Percentiles rank a stretch among this genome's conserved stretches.
phyloP scores from a whole-genome alignment of 2,329 filamentous ascomycete genomes.

The Helotiales sp. region DNA sequence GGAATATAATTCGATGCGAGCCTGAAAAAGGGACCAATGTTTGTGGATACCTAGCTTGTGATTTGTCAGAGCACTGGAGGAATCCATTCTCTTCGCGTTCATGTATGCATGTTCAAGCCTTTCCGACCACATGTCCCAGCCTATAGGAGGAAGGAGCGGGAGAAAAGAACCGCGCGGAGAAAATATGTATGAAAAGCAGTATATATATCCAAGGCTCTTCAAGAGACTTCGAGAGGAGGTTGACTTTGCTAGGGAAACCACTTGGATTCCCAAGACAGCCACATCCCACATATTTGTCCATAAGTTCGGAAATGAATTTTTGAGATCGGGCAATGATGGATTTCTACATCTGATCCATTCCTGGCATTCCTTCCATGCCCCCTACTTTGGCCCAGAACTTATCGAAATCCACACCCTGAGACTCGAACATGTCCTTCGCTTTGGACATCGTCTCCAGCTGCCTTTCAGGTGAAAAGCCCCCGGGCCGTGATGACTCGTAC shows the following conservation, averaged over 20 bases:
- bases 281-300: neutral
- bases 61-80: neutral
- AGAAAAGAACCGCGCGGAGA: too few species aligned
- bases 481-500: conserved; percentile 79
- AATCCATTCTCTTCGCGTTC: too few species aligned
- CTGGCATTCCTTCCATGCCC: conserved; percentile 61
- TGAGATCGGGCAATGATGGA: neutral
- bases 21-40: too few species aligned
- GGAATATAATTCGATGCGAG: too few species aligned
- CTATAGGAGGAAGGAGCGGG: too few species aligned
- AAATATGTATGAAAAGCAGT: too few species aligned
- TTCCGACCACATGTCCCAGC: too few species aligned
- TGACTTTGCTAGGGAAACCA: neutral
- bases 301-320: neutral
- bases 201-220: too few species aligned
- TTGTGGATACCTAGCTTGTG: too few species aligned
- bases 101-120: too few species aligned
- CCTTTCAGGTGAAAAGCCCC: conserved; percentile 76
- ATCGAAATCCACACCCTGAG: conserved; percentile 81
- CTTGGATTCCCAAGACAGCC: neutral
- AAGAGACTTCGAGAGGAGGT: too few species aligned
- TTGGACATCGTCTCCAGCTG: conserved; percentile 75
- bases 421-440: conserved; percentile 76
- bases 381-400: conserved; percentile 75
- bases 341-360: conserved; percentile 47